phyloP scores from a whole-genome alignment of 371 early-diverging fungal species.

The Nematocida ausubeli region DNA sequence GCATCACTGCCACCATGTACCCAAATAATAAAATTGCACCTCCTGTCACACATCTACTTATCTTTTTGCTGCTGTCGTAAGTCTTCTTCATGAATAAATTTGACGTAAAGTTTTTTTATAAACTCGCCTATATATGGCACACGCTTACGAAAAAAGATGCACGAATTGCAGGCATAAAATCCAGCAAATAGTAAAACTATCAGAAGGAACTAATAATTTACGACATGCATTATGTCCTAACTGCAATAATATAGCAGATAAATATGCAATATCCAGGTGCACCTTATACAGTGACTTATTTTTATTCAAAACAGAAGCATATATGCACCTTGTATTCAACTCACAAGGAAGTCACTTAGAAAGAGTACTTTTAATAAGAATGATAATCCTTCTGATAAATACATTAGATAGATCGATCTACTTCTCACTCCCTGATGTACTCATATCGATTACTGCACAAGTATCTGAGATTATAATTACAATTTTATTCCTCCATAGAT shows the following conservation, averaged over 20 bases:
- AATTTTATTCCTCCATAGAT: not conserved
- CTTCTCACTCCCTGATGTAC: not conserved
- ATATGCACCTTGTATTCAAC: slow-evolving; percentile 24
- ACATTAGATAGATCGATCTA: not conserved
- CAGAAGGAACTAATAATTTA: not conserved
- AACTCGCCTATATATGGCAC: not conserved
- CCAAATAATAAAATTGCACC: not conserved
- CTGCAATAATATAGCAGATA: slow-evolving; percentile 42
- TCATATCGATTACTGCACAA: not conserved
- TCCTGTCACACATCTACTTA: not conserved
- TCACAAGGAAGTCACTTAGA: not conserved
- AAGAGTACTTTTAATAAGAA: not conserved
- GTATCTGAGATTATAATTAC: not conserved
- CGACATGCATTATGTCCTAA: slow-evolving; percentile 26
- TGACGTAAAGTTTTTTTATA: not conserved
- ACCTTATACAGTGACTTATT: slow-evolving; percentile 6
- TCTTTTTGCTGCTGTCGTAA: not conserved
- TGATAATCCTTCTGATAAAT: not conserved
- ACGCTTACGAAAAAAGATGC: not conserved
- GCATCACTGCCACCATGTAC: not conserved
- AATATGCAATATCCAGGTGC: not conserved
- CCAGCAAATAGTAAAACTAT: not conserved
- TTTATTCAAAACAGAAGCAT: slow-evolving; percentile 34
- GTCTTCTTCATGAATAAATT: not conserved
- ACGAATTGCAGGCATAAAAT: not conserved